phyloP scores from a whole-genome alignment of 2,329 filamentous ascomycete genomes.

The Emergomyces orientalis region DNA sequence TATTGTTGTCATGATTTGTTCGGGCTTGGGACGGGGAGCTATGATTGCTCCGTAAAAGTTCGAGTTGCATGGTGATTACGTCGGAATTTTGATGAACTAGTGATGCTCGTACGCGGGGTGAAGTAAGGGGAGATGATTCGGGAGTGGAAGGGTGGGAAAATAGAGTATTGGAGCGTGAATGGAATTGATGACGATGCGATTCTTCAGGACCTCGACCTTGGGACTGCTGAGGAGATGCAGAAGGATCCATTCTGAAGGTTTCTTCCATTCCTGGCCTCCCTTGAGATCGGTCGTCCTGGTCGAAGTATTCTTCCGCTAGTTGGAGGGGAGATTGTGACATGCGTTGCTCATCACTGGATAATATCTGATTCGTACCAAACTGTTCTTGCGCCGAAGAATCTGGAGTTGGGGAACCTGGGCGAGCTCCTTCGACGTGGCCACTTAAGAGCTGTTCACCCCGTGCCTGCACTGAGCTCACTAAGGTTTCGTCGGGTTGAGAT shows the following conservation, averaged over 20 bases:
- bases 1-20: neutral
- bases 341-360: constrained; percentile 28
- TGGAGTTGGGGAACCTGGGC: constrained; percentile 12
- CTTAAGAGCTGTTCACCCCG: constrained; percentile 16
- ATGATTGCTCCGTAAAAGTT: constrained; percentile 29
- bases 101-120: constrained; percentile 35
- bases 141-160: constrained; percentile 34
- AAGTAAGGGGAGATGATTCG: constrained; percentile 33
- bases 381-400: constrained; percentile 12
- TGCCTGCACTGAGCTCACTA: constrained; percentile 10
- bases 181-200: constrained; percentile 15
- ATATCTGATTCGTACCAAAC: constrained; percentile 14
- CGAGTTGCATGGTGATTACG: constrained; percentile 38
- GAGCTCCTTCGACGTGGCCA: constrained; percentile 13
- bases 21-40: constrained; percentile 19
- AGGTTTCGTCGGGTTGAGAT: neutral
- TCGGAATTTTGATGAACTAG: constrained; percentile 37
- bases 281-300: constrained; percentile 21
- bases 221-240: neutral
- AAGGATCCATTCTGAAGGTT: constrained; percentile 12
- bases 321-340: constrained; percentile 33
- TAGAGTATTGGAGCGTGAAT: constrained; percentile 33
- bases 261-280: constrained; percentile 17
- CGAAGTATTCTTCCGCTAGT: constrained; percentile 27
- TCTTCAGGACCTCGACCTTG: neutral